A percentile compares a stretch with the other conserved stretches of the same genome.
Conservation (phyloP, 1,139 yeast genomes). For the Lizanozyma gosingica region DNA sequence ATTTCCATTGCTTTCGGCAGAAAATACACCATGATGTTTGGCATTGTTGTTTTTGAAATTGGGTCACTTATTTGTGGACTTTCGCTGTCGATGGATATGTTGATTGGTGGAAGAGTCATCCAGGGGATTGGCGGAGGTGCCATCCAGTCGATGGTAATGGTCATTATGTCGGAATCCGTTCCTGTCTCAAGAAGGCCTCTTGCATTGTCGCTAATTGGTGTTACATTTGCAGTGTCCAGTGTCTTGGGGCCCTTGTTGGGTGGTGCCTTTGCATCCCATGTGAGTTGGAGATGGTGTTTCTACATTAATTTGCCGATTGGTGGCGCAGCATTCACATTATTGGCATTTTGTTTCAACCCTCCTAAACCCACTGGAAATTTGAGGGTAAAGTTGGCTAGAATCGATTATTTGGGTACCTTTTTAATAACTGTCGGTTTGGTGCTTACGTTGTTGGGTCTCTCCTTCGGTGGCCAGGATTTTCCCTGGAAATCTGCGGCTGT, state of each 20-base stretch:
- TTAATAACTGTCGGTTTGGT: slow-evolving; percentile 34
- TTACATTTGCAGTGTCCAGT: slow-evolving; percentile 47
- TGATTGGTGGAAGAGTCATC: slow-evolving; percentile 63
- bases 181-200: slow-evolving; percentile 51
- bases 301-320: slow-evolving; percentile 65
- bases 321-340: slow-evolving; percentile 41
- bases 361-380: slow-evolving; percentile 37
- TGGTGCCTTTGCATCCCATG: slow-evolving; percentile 53
- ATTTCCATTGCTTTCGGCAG: slow-evolving; percentile 55
- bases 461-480: slow-evolving; percentile 42
- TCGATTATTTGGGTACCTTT: slow-evolving; percentile 43
- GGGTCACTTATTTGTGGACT: slow-evolving; percentile 59
- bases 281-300: slow-evolving; percentile 75
- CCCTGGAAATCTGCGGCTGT: slow-evolving; percentile 51
- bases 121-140: slow-evolving; percentile 75
- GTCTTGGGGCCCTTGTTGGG: slow-evolving; percentile 62
- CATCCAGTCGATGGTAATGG: slow-evolving; percentile 48
- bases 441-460: slow-evolving; percentile 38
- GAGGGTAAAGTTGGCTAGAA: slow-evolving; percentile 26
- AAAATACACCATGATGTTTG: slow-evolving; percentile 38
- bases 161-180: slow-evolving; percentile 52
- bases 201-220: slow-evolving; percentile 39
- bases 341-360: slow-evolving; percentile 46
- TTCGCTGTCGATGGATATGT: slow-evolving; percentile 46
- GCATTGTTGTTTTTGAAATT: slow-evolving; percentile 47